Evolutionary conservation across 164 flowering plant genomes (phyloP), one percentile per base, ranked within the genome.

Genomic region (Dillenia turbinata): DNA sequence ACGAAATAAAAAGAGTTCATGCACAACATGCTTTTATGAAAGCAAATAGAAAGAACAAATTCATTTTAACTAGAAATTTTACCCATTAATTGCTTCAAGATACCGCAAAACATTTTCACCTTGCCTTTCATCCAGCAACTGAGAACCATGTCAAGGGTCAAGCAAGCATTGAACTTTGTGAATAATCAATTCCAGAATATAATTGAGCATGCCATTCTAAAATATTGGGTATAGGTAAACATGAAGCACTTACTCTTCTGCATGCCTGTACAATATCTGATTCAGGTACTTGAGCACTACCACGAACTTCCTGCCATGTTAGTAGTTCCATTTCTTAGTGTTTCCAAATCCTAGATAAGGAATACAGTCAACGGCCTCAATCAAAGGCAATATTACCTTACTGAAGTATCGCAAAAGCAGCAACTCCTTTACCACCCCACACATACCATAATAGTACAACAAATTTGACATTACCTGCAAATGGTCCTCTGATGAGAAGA

Each of bases 361-460:
- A 64, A n/a, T 17, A 47, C 3, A 9, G 44, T 33, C 40, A 33
- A 33, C 40, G 5, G 7, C 40, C 5, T 33, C 40, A 33, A 33
- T 33, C 7, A 6, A 33, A 33, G 40, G 40, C 40, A 33, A 33
- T 56, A 50, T 33, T 75, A 94, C 96, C 93, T 86, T 85, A 77
- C 97, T 86, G 76, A 90, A 92, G 65, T 90, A 92, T 24, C 96
- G 79, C 59, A 81, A 82, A 56, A 90, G 89, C 72, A 92, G 68
- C 53, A 70, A 67, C 63, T 90, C 96, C 70, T 92, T 89, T 68
- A 88, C 63, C 73, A 92, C 60, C 22, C 85, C 81, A 77, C 93
- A 90, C 86, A 86, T 92, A 51, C 96, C 98, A 74, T 88, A 92
- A 69, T 65, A 92, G 67, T 92, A 90, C 2, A 92, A 81, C 61